phyloP scores from a whole-genome alignment of 495 filamentous ascomycete species.

The Podospora didyma region DNA sequence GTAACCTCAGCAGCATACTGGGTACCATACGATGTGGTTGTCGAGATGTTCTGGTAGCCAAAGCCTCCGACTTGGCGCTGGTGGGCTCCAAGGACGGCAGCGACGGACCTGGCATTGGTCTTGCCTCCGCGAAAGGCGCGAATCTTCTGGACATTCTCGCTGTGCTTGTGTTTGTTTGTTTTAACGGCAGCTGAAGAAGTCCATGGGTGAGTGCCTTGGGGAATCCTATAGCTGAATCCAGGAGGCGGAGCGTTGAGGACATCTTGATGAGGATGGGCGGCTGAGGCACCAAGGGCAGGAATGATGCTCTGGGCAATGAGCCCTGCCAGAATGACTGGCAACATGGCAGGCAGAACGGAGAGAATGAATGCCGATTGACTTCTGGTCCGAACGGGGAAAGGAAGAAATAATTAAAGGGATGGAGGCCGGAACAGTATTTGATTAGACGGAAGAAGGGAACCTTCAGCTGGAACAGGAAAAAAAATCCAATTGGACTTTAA shows the following conservation, averaged over 20 bases:
- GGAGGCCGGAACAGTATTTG: background rate
- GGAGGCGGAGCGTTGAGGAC: constrained; percentile 13
- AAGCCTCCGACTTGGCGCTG: constrained; percentile 24
- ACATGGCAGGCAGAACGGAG: background rate
- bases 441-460: background rate
- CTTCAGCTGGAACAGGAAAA: background rate
- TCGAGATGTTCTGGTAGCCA: constrained; percentile 38
- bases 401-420: background rate
- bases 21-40: constrained; percentile 32
- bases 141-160: constrained; percentile 16
- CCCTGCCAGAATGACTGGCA: background rate
- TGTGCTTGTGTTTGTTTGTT: background rate
- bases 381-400: no score
- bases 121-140: constrained; percentile 2
- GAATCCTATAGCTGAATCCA: constrained; percentile 18
- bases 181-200: background rate
- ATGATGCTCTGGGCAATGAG: background rate
- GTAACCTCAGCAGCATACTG: constrained; percentile 33
- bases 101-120: constrained; percentile 24
- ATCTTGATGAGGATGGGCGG: background rate
- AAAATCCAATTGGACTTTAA: background rate
- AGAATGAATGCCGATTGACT: background rate
- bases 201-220: constrained; percentile 12
- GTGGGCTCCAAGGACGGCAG: constrained; percentile 28
- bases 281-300: background rate